Percentiles rank a stretch among this genome's conserved stretches.
These are phyloP conservation scores for Eimeria acervulina DNA, from an alignment of 169 alveolate genomes.

Conservation along the genomic window DNA sequence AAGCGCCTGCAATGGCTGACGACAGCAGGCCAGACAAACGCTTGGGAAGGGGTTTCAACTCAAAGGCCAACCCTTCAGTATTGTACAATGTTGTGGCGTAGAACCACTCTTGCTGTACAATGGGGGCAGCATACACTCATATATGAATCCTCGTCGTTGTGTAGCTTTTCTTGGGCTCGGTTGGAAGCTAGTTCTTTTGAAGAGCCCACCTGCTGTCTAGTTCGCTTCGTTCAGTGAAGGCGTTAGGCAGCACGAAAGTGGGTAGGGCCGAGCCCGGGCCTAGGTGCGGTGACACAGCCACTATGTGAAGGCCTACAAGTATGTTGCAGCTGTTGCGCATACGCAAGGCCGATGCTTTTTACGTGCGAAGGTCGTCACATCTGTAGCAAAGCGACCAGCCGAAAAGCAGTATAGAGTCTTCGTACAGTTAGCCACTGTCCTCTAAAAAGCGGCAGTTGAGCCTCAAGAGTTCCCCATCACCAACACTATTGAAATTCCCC, in stretches of 20 bases:
- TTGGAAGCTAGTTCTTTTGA: not conserved
- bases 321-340: not conserved
- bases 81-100: not conserved
- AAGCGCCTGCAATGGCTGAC: conserved; percentile 3
- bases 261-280: not conserved
- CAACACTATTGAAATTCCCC: not conserved
- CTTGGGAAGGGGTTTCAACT: conserved; percentile 6
- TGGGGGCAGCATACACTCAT: not conserved
- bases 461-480: not conserved
- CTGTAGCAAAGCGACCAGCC: not conserved
- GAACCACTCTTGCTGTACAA: not conserved
- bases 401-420: not conserved
- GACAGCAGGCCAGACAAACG: conserved; percentile 10
- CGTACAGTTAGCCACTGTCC: not conserved
- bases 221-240: not conserved
- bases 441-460: not conserved
- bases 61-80: not conserved
- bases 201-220: not conserved
- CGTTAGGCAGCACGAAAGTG: not conserved
- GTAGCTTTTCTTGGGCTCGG: not conserved
- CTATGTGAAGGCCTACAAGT: not conserved
- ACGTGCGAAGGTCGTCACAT: not conserved
- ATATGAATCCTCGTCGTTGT: not conserved
- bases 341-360: not conserved
- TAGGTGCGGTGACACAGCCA: not conserved